phyloP scores from a whole-genome alignment of 306 rosid genomes.

The Corylus heterophylla region DNA sequence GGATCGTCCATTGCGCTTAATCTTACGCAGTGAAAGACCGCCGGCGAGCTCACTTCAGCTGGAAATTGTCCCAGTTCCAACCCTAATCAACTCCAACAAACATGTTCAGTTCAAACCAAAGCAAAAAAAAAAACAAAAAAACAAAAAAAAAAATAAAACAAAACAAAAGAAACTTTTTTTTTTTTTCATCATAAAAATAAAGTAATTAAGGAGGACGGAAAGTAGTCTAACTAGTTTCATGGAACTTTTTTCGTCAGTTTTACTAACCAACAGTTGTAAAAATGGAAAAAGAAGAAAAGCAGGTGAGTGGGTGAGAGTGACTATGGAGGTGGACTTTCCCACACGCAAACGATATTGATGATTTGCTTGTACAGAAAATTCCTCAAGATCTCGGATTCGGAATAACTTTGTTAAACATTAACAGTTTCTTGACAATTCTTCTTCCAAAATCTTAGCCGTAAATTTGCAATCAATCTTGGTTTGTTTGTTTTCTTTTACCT shows the following conservation, averaged over 20 bases:
- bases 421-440: conserved; percentile 19
- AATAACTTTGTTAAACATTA: conserved; percentile 19
- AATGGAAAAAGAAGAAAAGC: conserved; percentile 22
- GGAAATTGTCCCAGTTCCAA: conserved; percentile 85
- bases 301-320: conserved; percentile 29
- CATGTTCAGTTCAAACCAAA: neutral
- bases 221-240: conserved; percentile 21
- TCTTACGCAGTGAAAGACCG: conserved; percentile 83
- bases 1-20: conserved; percentile 81
- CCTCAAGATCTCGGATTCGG: conserved; percentile 23
- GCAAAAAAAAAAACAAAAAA: neutral
- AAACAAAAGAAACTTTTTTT: neutral
- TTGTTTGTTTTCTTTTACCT: conserved; percentile 48
- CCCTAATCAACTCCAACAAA: conserved; percentile 59
- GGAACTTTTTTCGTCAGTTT: conserved; percentile 56
- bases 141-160: neutral
- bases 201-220: neutral
- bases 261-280: conserved; percentile 51
- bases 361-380: conserved; percentile 23
- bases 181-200: neutral
- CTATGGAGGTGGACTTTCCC: conserved; percentile 36
- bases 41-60: conserved; percentile 78
- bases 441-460: conserved; percentile 5
- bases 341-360: conserved; percentile 43
- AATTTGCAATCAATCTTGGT: neutral